Conservation (phyloP, 2,329 filamentous ascomycete species). For the Onygenales sp. region DNA sequence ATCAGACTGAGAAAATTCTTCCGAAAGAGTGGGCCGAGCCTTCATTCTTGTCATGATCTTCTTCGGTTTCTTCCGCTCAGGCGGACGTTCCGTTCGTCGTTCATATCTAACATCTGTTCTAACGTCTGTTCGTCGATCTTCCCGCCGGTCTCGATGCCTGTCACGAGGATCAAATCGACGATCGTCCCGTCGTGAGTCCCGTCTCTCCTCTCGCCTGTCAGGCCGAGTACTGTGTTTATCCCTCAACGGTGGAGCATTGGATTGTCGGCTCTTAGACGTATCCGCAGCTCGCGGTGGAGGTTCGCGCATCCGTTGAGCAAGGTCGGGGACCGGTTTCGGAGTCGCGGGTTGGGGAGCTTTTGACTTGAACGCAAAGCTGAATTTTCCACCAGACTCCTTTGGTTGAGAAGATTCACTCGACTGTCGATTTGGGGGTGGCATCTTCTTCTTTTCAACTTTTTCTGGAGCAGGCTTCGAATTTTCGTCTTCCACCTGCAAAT, state of each 20-base stretch:
- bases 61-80: slow-evolving; percentile 39
- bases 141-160: slow-evolving; percentile 19
- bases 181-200: slow-evolving; percentile 30
- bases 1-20: slow-evolving; percentile 67
- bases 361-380: slow-evolving; percentile 88
- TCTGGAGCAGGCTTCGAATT: slow-evolving; percentile 37
- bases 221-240: slow-evolving; percentile 31
- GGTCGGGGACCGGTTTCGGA: slow-evolving; percentile 41
- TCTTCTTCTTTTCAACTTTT: slow-evolving; percentile 36
- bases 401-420: slow-evolving; percentile 45
- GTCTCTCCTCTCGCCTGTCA: slow-evolving; percentile 34
- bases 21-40: slow-evolving; percentile 57
- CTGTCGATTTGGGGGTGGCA: slow-evolving; percentile 47
- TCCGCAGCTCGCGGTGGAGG: slow-evolving; percentile 25
- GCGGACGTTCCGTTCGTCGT: slow-evolving; percentile 40
- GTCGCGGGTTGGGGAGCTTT: slow-evolving; percentile 53
- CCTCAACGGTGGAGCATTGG: slow-evolving; percentile 24
- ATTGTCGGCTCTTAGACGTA: slow-evolving; percentile 29
- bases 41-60: slow-evolving; percentile 63
- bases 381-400: slow-evolving; percentile 51
- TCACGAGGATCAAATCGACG: slow-evolving; percentile 34
- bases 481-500: slow-evolving; percentile 56
- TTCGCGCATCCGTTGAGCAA: slow-evolving; percentile 40
- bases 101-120: slow-evolving; percentile 19
- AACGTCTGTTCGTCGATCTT: slow-evolving; percentile 12